A percentile compares a stretch with the other conserved stretches of the same genome.
phyloP scores from a whole-genome alignment of 2,329 filamentous ascomycete species.

The Aaosphaeria pasadenensis region DNA sequence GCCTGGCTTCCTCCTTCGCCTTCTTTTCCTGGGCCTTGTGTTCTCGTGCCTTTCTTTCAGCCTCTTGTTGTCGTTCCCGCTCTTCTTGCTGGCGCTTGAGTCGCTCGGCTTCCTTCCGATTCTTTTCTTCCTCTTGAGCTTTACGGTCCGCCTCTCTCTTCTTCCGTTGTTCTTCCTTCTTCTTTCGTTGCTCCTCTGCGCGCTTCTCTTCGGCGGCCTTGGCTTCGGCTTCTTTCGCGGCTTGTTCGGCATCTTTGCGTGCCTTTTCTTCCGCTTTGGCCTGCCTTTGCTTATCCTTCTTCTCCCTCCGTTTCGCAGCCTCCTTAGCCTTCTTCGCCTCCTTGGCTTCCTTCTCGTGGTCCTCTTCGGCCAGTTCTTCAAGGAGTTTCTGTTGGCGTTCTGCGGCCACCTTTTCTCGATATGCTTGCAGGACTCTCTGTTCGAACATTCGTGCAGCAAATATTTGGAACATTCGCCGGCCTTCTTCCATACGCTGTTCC shows the following conservation, averaged over 20 bases:
- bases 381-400: conserved; percentile 89
- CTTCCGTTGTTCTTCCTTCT: conserved; percentile 84
- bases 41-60: conserved; percentile 79
- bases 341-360: conserved; percentile 69
- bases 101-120: conserved; percentile 81
- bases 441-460: conserved; percentile 99
- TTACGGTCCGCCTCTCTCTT: conserved; percentile 90
- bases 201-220: conserved; percentile 75
- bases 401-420: conserved; percentile 91
- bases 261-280: conserved; percentile 88
- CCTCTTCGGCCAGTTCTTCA: conserved; percentile 87
- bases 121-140: conserved; percentile 83
- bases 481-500: conserved; percentile 98
- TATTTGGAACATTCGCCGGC: conserved; percentile 97
- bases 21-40: conserved; percentile 80
- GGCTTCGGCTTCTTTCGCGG: conserved; percentile 76
- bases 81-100: conserved; percentile 77
- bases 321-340: conserved; percentile 93
- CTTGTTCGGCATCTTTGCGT: conserved; percentile 81
- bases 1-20: conserved; percentile 66
- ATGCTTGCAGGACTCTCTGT: conserved; percentile 93
- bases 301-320: conserved; percentile 93
- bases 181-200: conserved; percentile 74
- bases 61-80: conserved; percentile 78
- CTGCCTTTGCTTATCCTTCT: conserved; percentile 84